A percentile compares a stretch with the other conserved stretches of the same genome.
Evolutionary conservation across 257 asterid genomes (phyloP).

Genomic region (Solanum acaule): DNA sequence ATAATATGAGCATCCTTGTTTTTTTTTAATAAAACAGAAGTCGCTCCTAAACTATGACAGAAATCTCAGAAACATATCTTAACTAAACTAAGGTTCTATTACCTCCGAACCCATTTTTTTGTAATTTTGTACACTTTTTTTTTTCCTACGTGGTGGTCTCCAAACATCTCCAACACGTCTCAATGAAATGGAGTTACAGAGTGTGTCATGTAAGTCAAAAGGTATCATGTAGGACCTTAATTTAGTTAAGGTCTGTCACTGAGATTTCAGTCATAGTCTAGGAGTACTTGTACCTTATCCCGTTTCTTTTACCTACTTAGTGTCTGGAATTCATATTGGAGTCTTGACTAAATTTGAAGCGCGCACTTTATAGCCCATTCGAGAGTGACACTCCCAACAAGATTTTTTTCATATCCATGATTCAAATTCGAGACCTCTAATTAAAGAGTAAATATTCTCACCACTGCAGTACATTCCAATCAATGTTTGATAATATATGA

Average conservation of each 20-base stretch:
- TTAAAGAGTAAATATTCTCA: neutral
- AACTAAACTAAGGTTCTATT: no score
- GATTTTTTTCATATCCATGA: fast-evolving
- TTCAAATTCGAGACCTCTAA: no score
- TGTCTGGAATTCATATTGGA: neutral
- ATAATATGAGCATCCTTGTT: neutral
- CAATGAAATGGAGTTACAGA: no score
- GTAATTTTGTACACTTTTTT: no score
- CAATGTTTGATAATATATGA: no score
- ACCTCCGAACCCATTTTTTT: no score
- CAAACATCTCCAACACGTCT: neutral
- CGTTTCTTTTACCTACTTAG: neutral
- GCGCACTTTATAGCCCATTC: no score
- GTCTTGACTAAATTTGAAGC: no score
- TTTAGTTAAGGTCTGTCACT: neutral
- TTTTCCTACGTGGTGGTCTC: neutral
- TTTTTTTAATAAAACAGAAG: no score
- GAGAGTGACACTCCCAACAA: neutral
- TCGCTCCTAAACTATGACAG: neutral
- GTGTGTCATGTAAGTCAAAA: neutral
- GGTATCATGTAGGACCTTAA: neutral
- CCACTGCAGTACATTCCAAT: no score
- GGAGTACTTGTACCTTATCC: neutral
- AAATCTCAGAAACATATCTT: neutral
- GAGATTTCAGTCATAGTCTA: no score